A percentile compares a stretch with the other conserved stretches of the same genome.
phyloP scores from a whole-genome alignment of 495 filamentous ascomycete genomes.

The Penicillium taxi region DNA sequence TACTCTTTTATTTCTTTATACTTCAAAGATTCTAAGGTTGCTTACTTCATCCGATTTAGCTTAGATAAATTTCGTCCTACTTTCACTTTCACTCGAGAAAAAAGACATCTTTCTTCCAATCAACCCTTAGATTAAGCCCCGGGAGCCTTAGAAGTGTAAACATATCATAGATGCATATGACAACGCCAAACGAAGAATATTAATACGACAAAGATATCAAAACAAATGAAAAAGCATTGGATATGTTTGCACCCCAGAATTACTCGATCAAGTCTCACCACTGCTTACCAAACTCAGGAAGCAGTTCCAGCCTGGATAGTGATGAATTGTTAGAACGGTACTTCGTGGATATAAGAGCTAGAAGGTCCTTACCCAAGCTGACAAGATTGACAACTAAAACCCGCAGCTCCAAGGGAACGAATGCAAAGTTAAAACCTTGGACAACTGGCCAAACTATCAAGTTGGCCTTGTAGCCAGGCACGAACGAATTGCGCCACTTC shows the following conservation, averaged over 20 bases:
- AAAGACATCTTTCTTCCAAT: too few relatives aligned
- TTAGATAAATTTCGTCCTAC: too few relatives aligned
- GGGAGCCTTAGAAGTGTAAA: neutral
- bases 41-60: too few relatives aligned
- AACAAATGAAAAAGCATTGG: neutral
- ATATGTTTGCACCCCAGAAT: conserved; percentile 17
- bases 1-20: too few relatives aligned
- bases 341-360: neutral
- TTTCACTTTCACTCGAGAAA: too few relatives aligned
- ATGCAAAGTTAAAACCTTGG: conserved; percentile 82
- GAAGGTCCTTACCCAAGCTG: conserved; percentile 51
- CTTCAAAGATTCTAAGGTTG: too few relatives aligned
- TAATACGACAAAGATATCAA: neutral
- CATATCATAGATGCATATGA: neutral
- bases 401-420: conserved; percentile 79
- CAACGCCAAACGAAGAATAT: neutral
- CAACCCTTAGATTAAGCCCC: too few relatives aligned
- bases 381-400: conserved; percentile 86
- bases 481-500: conserved; percentile 63
- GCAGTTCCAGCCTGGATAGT: conserved; percentile 81
- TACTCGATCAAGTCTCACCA: too few relatives aligned
- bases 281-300: conserved; percentile 84
- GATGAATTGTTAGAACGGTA: conserved; percentile 6
- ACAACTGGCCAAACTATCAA: conserved; percentile 91
- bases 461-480: conserved; percentile 66